Evolutionary conservation across 257 asterid genomes (phyloP).

Genomic region (Gardenia jasminoides): DNA sequence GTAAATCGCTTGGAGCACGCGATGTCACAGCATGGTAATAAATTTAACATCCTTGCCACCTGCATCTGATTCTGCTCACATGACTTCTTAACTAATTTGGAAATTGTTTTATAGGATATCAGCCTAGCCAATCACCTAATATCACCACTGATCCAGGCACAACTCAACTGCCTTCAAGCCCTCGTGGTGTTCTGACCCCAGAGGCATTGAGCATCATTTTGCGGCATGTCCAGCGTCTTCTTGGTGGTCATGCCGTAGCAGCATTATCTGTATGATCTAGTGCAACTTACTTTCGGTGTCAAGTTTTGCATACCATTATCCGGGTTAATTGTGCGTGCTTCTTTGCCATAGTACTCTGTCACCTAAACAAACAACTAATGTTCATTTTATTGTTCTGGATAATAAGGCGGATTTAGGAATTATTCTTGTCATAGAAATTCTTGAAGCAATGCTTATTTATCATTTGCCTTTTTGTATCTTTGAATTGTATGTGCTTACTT

Average conservation of each 20-base stretch:
- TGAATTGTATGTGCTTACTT: background rate
- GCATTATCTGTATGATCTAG: conserved; percentile 72
- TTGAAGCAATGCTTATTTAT: background rate
- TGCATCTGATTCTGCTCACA: conserved; percentile 11
- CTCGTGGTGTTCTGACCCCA: conserved; percentile 59
- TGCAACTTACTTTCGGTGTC: conserved; percentile 1
- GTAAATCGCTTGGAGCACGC: conserved; percentile 76
- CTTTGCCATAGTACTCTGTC: background rate
- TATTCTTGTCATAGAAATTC: background rate
- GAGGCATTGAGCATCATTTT: conserved; percentile 67
- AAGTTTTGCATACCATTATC: background rate
- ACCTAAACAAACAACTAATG: background rate
- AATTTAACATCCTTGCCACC: conserved; percentile 13
- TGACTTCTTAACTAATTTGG: conserved; percentile 10
- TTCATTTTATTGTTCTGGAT: background rate
- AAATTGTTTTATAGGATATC: conserved; percentile 40
- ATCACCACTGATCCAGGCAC: conserved; percentile 35
- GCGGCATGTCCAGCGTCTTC: conserved; percentile 63
- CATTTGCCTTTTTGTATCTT: background rate
- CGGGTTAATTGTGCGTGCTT: background rate
- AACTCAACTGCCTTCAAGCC: conserved; percentile 54
- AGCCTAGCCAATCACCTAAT: conserved; percentile 46
- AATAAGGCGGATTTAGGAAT: background rate
- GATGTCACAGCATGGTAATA: conserved; percentile 62
- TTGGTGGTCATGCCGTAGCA: conserved; percentile 60